These are phyloP conservation scores for Rugonectria rugulosa DNA, from an alignment of 2,329 filamentous ascomycete genomes.

Conservation along the genomic window DNA sequence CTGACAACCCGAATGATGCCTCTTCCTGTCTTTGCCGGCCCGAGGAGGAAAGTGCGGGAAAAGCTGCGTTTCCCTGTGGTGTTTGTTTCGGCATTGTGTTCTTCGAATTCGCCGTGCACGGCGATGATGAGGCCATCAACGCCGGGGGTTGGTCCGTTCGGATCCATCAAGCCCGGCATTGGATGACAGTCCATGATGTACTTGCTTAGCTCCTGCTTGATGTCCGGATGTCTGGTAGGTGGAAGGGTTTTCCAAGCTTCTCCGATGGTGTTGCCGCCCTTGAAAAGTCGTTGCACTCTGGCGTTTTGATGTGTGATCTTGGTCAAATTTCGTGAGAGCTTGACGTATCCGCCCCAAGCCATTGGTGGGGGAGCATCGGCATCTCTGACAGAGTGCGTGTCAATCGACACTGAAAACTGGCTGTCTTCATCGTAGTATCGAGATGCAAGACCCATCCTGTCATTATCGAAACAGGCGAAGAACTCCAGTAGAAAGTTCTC, in stretches of 20 bases:
- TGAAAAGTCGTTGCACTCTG: constrained; percentile 71
- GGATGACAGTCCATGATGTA: constrained; percentile 86
- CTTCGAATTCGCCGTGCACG: constrained; percentile 86
- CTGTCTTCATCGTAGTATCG: constrained; percentile 80
- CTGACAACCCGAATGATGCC: constrained; percentile 77
- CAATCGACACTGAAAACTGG: constrained; percentile 78
- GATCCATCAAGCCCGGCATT: constrained; percentile 75
- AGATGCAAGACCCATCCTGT: constrained; percentile 68
- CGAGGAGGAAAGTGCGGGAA: constrained; percentile 80
- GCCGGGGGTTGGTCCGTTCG: constrained; percentile 68
- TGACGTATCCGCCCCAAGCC: constrained; percentile 79
- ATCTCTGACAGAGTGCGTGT: constrained; percentile 64
- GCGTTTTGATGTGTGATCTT: constrained; percentile 69
- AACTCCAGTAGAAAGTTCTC: constrained; percentile 80
- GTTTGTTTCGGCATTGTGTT: constrained; percentile 65
- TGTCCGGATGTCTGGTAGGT: constrained; percentile 75
- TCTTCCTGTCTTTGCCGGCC: constrained; percentile 72
- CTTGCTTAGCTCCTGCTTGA: constrained; percentile 71
- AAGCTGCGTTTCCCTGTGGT: constrained; percentile 76
- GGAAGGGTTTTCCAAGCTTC: constrained; percentile 76
- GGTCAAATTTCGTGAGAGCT: constrained; percentile 78
- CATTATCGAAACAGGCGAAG: constrained; percentile 75
- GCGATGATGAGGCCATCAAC: constrained; percentile 81
- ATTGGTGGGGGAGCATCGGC: constrained; percentile 52
- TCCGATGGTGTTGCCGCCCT: constrained; percentile 70